Evolutionary conservation across 75 land plant genomes (phyloP), one percentile per base, ranked within the genome.

Genomic region (Ceratopteris richardii): DNA sequence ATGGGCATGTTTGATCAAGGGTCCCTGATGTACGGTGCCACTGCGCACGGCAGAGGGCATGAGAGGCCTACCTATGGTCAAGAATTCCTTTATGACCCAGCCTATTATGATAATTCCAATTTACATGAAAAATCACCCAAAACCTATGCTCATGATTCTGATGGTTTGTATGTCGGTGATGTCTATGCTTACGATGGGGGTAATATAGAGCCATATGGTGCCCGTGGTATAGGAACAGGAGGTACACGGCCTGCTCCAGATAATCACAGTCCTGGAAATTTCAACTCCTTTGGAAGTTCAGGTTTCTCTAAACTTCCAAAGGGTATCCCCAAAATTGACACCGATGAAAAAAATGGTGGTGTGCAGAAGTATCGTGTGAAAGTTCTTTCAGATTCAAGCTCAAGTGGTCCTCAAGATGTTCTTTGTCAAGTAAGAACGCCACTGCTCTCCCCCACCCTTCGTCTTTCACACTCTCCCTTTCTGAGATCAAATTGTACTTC

Each of bases 321-420:
- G 66, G 98, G 82, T 16, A 75, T 83, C 18, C 90, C 95, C 0
- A 88, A 83, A 67, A 79, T 23, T 58, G 97, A 85, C 16, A 71
- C 69, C 26, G 62, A 71, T 41, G 83, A 79, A 28, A 79, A 61
- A 16, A 70, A 67, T 51, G 66, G 74, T 39, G 89, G 97, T 16
- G 79, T 89, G 21, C 90, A 85, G 74, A 93, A 93, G 68, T 93
- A 80, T 37, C 72, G 85, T 13, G 98, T 88, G 12, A 93, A 89
- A 77, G 31, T 93, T 7, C 63, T 93, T 52, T 58, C 90, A 25
- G 95, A 89, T 50, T 53, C 68, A 11, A 54, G 63, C 41, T 80
- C 79, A 12, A 30, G 57, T 9, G 70, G 64, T 52, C 44, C 62
- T 44, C 77, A 74, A 80, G 90, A 93, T 65, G 90, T 93, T 4